Evolutionary conservation across 768 basidiomycete species (phyloP), one percentile per base, ranked within the genome.

Genomic region (Amanita inopinata): DNA sequence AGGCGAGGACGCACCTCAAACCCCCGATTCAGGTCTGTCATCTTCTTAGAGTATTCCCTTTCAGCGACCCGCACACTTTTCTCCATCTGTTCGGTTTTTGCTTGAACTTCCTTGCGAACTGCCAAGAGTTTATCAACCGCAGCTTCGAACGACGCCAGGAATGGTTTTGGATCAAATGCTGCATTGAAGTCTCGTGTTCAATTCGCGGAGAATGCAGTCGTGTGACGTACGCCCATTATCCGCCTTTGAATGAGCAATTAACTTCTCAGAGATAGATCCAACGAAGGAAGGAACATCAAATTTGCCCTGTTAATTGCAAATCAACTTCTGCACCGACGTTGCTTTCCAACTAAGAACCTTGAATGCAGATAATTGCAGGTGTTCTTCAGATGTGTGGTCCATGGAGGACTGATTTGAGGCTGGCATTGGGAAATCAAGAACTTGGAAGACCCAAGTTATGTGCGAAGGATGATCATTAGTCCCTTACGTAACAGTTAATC

Each of bases 81-180:
- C 66, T 98, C 94, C 69, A 94, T 82, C 55, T 85, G 82, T 58
- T 91, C 85, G 0, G 90, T 93, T 61, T 83, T 83, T 17, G 78
- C 66, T 49, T 97, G 91, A 5, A 97, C 88, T 62, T 96, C 85
- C 54, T 84, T 87, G 33, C 94, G 76, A 11, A 96, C 72, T 1
- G 79, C 71, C 47, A 99, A 83, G 24, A 99, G 74, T 40, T 74
- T 78, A 63, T 96, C 92, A 8, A 98, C 81, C 0, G 89, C 87
- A 12, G 78, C 76, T 52, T 98, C 96, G 49, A 99, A 94, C 3
- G 87, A 91, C 40, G 75, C 68, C 47, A 97, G 85, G 62, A 97
- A 96, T 0, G 93, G 90, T 53, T 84, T 83, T 3, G 93, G 90
- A 54, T 94, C 81, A 54, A 94, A 94, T n/a, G 93, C 90, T 92